These are phyloP conservation scores for Didymella arachidicola DNA, from an alignment of 2,329 filamentous ascomycete genomes.

Conservation along the genomic window DNA sequence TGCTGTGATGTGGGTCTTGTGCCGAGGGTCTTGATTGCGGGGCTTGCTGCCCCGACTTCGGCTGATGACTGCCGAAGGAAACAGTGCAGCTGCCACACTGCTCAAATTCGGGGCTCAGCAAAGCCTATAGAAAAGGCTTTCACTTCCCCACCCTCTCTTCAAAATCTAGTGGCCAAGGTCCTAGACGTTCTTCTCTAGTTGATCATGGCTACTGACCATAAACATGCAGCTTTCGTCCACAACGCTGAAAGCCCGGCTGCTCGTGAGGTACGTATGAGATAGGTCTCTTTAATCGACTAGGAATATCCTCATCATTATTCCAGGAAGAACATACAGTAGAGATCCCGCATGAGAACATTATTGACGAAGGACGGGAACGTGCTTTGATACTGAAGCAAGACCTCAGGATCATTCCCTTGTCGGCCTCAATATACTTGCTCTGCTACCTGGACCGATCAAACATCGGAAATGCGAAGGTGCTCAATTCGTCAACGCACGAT, in stretches of 20 bases:
- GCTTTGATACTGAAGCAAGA: not conserved
- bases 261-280: not conserved
- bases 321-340: not conserved
- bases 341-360: not conserved
- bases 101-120: not conserved
- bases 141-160: not conserved
- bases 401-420: not conserved
- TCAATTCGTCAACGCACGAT: not conserved
- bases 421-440: not conserved
- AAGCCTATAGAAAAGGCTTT: not conserved
- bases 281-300: not conserved
- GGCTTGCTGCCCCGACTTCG: not conserved
- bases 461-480: not conserved
- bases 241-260: not conserved
- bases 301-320: not conserved
- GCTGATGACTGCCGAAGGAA: not conserved
- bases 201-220: not conserved
- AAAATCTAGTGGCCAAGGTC: not conserved
- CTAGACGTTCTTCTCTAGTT: not conserved
- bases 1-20: not conserved
- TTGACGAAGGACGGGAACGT: not conserved
- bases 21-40: not conserved
- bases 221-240: not conserved
- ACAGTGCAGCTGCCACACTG: not conserved
- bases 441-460: not conserved